Conservation (phyloP, 257 asterid species). For the Rubia yunnanensis region DNA sequence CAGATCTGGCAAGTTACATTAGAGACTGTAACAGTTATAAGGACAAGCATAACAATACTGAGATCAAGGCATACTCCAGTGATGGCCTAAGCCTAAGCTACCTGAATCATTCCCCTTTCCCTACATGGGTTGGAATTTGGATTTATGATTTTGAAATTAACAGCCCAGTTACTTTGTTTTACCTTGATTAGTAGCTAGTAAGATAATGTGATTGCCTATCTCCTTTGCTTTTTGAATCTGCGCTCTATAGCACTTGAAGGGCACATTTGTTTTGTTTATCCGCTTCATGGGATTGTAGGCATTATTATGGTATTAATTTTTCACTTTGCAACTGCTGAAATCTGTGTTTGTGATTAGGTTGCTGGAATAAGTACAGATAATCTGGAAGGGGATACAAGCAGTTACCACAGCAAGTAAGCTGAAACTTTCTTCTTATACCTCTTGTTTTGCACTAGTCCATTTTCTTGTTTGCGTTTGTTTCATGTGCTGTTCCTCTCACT, state of each 20-base stretch:
- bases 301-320: not conserved
- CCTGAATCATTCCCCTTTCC: not conserved
- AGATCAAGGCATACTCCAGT: not conserved
- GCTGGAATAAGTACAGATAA: slow-evolving; percentile 43
- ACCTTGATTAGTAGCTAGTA: slow-evolving; percentile 2
- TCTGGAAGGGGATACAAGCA: slow-evolving; percentile 54
- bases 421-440: not conserved
- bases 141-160: not conserved
- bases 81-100: not conserved
- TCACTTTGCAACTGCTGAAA: not conserved
- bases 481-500: slow-evolving; percentile 5
- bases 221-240: not conserved
- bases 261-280: not conserved
- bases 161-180: not conserved
- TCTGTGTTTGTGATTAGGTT: slow-evolving; percentile 31
- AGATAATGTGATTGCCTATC: not conserved
- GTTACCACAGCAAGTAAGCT: slow-evolving; percentile 88
- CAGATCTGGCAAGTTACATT: not conserved
- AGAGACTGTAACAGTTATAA: not conserved
- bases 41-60: not conserved
- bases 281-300: not conserved
- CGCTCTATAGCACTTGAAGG: not conserved
- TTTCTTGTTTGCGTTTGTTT: not conserved
- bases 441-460: not conserved
- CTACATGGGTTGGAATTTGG: not conserved